phyloP scores from a whole-genome alignment of 2,329 filamentous ascomycete species.

The Scytalidium sp. region DNA sequence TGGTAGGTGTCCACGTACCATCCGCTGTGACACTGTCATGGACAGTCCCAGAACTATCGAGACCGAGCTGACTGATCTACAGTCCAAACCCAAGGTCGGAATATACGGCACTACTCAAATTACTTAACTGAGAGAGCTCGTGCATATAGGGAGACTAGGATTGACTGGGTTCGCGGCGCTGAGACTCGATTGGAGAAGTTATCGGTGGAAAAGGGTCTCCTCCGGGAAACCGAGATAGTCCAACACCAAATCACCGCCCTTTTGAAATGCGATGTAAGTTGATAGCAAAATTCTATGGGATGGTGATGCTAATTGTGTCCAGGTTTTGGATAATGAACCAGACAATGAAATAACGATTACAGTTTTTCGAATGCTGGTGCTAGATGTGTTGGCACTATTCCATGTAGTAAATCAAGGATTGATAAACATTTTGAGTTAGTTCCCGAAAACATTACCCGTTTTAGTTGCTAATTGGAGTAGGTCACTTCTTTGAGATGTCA shows the following conservation, averaged over 20 bases:
- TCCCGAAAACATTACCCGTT: background rate
- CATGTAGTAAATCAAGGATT: slow-evolving; percentile 95
- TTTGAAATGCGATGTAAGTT: slow-evolving; percentile 81
- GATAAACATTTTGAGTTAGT: slow-evolving; percentile 85
- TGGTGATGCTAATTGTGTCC: slow-evolving; percentile 11
- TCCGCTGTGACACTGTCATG: slow-evolving; percentile 3
- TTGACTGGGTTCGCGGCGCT: slow-evolving; percentile 84
- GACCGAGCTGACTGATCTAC: slow-evolving; percentile 33
- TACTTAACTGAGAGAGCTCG: slow-evolving; percentile 82
- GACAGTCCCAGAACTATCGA: slow-evolving; percentile 14
- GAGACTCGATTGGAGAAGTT: slow-evolving; percentile 82
- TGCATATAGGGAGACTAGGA: slow-evolving; percentile 79
- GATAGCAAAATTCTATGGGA: background rate
- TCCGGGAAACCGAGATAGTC: slow-evolving; percentile 88
- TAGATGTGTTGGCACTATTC: slow-evolving; percentile 87
- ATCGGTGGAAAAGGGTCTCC: slow-evolving; percentile 84
- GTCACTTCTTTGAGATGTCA: slow-evolving; percentile 98
- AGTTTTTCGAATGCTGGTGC: slow-evolving; percentile 85
- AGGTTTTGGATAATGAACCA: slow-evolving; percentile 83
- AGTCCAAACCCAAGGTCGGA: slow-evolving; percentile 93
- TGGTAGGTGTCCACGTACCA: slow-evolving; percentile 53
- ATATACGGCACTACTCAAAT: slow-evolving; percentile 86
- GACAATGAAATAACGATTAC: slow-evolving; percentile 97
- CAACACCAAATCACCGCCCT: slow-evolving; percentile 84
- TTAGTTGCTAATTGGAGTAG: slow-evolving; percentile 41